phyloP scores from a whole-genome alignment of 23 red algal species.

The Gracilaria caudata region DNA sequence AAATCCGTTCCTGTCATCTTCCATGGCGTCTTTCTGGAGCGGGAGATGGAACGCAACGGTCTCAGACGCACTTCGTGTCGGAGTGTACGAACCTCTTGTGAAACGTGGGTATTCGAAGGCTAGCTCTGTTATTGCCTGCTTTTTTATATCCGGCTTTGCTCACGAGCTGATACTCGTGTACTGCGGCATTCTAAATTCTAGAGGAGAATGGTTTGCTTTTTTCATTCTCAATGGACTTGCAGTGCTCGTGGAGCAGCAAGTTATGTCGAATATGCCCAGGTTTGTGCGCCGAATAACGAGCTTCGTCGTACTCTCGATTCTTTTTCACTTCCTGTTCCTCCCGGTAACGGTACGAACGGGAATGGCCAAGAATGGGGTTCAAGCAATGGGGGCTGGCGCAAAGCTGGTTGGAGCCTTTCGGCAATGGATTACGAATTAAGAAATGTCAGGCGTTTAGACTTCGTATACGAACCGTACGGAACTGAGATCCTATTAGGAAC shows the following conservation, averaged over 20 bases:
- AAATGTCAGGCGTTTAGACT: background rate
- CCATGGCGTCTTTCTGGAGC: conserved; percentile 42
- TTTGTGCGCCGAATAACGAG: conserved; percentile 1
- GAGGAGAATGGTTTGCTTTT: conserved; percentile 49
- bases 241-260: conserved; percentile 26
- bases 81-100: conserved; percentile 45
- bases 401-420: background rate
- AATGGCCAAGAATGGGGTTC: conserved; percentile 34
- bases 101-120: conserved; percentile 35
- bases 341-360: conserved; percentile 49
- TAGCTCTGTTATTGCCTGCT: conserved; percentile 23
- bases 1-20: conserved; percentile 26
- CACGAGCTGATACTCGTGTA: conserved; percentile 50
- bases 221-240: conserved; percentile 39
- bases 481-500: too few species aligned
- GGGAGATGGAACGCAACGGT: conserved; percentile 59
- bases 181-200: conserved; percentile 36
- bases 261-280: background rate
- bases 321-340: conserved; percentile 40
- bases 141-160: conserved; percentile 32
- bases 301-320: background rate
- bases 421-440: background rate
- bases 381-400: conserved; percentile 31
- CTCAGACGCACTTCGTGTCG: conserved; percentile 50
- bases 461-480: too few species aligned